Evolutionary conservation across 73 alveolate species (phyloP), one percentile per base, ranked within the genome.

Genomic region (Tetrahymena elliotti): DNA sequence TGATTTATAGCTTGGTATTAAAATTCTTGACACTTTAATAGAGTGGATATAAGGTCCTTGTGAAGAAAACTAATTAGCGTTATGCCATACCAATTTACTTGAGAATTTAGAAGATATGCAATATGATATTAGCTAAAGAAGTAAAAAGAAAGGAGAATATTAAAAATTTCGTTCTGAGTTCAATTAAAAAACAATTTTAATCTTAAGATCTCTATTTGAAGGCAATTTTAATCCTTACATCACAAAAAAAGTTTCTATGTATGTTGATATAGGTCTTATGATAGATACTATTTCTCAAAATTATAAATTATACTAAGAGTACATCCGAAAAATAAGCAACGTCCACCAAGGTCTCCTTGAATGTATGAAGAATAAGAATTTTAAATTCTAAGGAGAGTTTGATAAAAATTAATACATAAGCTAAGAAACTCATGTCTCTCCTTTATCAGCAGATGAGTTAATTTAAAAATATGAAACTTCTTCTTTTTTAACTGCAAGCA

Each of bases 31-130:
- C n/a, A 68, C 88, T 8, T 31, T 68, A 0, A 68, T 68, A 22
- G 88, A 68, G 88, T 68, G 88, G 88, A 68, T 68, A 68, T 68
- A 68, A 68, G 88, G 88, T 68, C 88, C 88, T 68, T 68, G 88
- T 24, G 88, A 68, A 68, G 88, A 68, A 24, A 68, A 68, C n/a
- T 31, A 68, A 68, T 31, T 68, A 68, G 88, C 88, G 0, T 24
- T 68, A 68, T 68, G 88, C n/a, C 88, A 68, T 68, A 68, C 88
- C 11, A 68, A 68, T 16, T 68, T 68, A 10, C 36, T 68, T 4
- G 88, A 68, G 33, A 68, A 68, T 24, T 68, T 68, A 68, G 88
- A 68, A 68, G 88, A 68, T 24, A 68, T 68, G 88, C 20, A 68
- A 31, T 68, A 68, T 31, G 88, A 68, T 31, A 68, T 68, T 1